Percentiles rank a stretch among this genome's conserved stretches.
Conservation (phyloP, 805 yeast genomes). For the Saccharomyces cerevisiae region DNA sequence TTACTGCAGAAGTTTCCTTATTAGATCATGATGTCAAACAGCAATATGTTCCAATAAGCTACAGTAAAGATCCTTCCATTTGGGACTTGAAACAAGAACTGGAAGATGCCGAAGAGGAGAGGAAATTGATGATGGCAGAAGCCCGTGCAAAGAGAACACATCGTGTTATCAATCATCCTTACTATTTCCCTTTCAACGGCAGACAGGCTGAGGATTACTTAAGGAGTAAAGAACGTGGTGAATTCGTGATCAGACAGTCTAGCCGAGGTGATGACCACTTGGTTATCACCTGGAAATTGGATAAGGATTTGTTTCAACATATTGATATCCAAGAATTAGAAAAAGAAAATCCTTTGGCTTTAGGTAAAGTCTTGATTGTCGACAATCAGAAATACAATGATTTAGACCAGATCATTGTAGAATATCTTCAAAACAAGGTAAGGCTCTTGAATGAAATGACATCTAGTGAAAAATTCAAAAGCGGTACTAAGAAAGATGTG, state of each 20-base stretch:
- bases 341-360: conserved; percentile 51
- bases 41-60: conserved; percentile 34
- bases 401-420: conserved; percentile 85
- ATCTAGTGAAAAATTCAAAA: conserved; percentile 77
- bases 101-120: conserved; percentile 51
- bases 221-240: conserved; percentile 85
- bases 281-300: conserved; percentile 94
- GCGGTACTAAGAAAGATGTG: conserved; percentile 70
- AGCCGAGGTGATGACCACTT: conserved; percentile 81
- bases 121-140: conserved; percentile 44
- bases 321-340: conserved; percentile 73
- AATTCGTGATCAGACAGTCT: conserved; percentile 88
- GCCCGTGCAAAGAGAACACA: conserved; percentile 56
- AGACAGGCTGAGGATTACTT: conserved; percentile 88
- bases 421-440: conserved; percentile 77
- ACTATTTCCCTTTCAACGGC: conserved; percentile 74
- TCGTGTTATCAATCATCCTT: conserved; percentile 84
- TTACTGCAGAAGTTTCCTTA: conserved; percentile 68
- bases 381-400: conserved; percentile 70
- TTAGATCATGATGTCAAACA: conserved; percentile 54
- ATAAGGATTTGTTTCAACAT: conserved; percentile 84
- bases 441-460: conserved; percentile 77
- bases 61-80: conserved; percentile 47
- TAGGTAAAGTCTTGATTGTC: conserved; percentile 54
- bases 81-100: conserved; percentile 80